Percentiles rank a stretch among this genome's conserved stretches.
phyloP scores from a whole-genome alignment of 75 land plant genomes.

The Larix kaempferi region DNA sequence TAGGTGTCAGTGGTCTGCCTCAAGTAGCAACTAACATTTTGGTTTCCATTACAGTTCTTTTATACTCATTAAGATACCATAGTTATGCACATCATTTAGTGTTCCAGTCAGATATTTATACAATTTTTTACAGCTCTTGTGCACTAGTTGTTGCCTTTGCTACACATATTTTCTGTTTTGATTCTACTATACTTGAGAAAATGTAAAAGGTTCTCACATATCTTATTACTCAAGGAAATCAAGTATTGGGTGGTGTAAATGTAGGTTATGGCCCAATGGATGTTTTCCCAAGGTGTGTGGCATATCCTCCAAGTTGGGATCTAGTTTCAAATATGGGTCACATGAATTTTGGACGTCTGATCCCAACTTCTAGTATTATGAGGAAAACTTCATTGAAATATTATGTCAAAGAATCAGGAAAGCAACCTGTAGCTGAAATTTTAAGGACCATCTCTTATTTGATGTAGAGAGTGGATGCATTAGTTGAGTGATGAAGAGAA shows the following conservation, averaged over 20 bases:
- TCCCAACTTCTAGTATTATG: conserved; percentile 42
- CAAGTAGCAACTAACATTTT: conserved; percentile 23
- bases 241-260: conserved; percentile 17
- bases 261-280: too few relatives aligned
- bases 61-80: conserved; percentile 70
- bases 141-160: conserved; percentile 75
- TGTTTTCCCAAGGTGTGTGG: too few relatives aligned
- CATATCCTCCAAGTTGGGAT: too few relatives aligned
- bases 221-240: conserved; percentile 36
- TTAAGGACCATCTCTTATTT: too few relatives aligned
- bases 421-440: conserved; percentile 82
- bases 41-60: conserved; percentile 66
- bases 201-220: conserved; percentile 78
- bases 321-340: too few relatives aligned
- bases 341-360: conserved; percentile 26
- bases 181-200: conserved; percentile 74
- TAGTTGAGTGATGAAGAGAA: too few relatives aligned
- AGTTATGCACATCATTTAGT: conserved; percentile 70
- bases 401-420: conserved; percentile 93
- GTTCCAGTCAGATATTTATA: conserved; percentile 76
- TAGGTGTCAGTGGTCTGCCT: conserved; percentile 26
- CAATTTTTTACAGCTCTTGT: conserved; percentile 79
- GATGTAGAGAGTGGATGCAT: too few relatives aligned
- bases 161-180: conserved; percentile 78
- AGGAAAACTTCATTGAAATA: conserved; percentile 72